Base-by-base conservation (phyloP, 2,329 filamentous ascomycete species). In the Colletotrichum musae region DNA sequence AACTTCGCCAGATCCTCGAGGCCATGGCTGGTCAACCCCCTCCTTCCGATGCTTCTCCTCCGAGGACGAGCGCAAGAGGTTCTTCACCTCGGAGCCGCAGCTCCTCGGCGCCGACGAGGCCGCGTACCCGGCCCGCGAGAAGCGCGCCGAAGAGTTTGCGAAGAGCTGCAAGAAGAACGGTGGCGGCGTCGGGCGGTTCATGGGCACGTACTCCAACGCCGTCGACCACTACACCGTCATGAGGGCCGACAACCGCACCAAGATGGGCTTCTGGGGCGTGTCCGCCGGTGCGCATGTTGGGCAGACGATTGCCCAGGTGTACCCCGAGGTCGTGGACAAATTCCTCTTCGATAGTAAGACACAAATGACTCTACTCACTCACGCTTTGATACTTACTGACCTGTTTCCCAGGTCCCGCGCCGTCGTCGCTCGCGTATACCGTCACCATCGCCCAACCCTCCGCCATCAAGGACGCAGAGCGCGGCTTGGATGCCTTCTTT, bases 221-320 rank as follows among this genome's bases (percentile, higher is more conserved):
- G 56, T 65, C 12, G 63, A 65, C 5, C 63, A 65, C 56, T 60
- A 65, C 21, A 28, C 48, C 47, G 56, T 65, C 39, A 54, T 65
- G 63, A 65, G 36, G 48, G 56, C 56, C 15, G 63, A 65, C 9
- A 65, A 60, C 48, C 63, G 63, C 13, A 65, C 63, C 18, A 65
- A 65, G 48, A 9, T 65, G 47, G 56, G 63, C 1, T 53, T 65
- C 48, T 65, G 63, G 63, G 63, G 63, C 1, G 1, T 54, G 13
- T 65, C 63, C 12, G 59, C 63, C 5, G 63, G 63, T 1, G 56
- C 56, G 3, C 48, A 65, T 2, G 48, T 65, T 12, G 63, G 63
- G 1, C 63, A 60, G 39, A 65, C 63, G 0, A 65, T 65, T 24
- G 48, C 63, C 7, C 47, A 59, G 48, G 18, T 60, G 50, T 60